These are phyloP conservation scores for Pseudogymnoascus sp. DNA, from an alignment of 2,329 filamentous ascomycete genomes.

Conservation along the genomic window DNA sequence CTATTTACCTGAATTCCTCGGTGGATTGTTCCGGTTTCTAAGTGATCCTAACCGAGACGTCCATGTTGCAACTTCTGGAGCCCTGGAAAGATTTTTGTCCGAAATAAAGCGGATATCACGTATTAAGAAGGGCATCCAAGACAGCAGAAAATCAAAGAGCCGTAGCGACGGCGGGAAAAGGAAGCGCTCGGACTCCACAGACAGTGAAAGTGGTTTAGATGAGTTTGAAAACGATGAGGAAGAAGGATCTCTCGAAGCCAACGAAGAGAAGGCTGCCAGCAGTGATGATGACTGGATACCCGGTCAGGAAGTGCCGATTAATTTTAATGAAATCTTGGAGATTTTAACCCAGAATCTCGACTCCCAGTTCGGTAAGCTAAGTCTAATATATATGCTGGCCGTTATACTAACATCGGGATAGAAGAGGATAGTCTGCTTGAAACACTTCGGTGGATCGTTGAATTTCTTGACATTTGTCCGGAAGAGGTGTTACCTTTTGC, in stretches of 20 bases:
- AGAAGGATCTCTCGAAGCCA: slow-evolving; percentile 48
- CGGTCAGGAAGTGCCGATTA: slow-evolving; percentile 91
- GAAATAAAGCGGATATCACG: slow-evolving; percentile 93
- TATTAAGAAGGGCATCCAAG: slow-evolving; percentile 84
- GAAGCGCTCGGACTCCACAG: slow-evolving; percentile 63
- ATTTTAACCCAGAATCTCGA: slow-evolving; percentile 87
- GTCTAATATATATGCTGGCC: not conserved
- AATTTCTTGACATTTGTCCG: slow-evolving; percentile 93
- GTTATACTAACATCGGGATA: slow-evolving; percentile 26
- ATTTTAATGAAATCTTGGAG: slow-evolving; percentile 83
- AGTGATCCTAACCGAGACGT: slow-evolving; percentile 89
- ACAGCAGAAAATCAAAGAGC: slow-evolving; percentile 63
- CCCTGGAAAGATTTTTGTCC: slow-evolving; percentile 79
- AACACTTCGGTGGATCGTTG: slow-evolving; percentile 88
- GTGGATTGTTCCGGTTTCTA: slow-evolving; percentile 82
- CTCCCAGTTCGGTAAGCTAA: slow-evolving; percentile 60
- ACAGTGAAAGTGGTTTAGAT: slow-evolving; percentile 49
- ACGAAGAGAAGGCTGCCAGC: slow-evolving; percentile 52
- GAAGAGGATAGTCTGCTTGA: slow-evolving; percentile 91
- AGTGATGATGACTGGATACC: slow-evolving; percentile 93
- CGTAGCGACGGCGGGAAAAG: slow-evolving; percentile 53
- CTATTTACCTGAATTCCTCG: slow-evolving; percentile 85
- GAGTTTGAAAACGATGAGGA: slow-evolving; percentile 48
- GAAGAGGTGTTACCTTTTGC: slow-evolving; percentile 95
- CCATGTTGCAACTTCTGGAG: slow-evolving; percentile 83